phyloP scores from a whole-genome alignment of 2,329 filamentous ascomycete genomes.

The Clonostachys sp. region DNA sequence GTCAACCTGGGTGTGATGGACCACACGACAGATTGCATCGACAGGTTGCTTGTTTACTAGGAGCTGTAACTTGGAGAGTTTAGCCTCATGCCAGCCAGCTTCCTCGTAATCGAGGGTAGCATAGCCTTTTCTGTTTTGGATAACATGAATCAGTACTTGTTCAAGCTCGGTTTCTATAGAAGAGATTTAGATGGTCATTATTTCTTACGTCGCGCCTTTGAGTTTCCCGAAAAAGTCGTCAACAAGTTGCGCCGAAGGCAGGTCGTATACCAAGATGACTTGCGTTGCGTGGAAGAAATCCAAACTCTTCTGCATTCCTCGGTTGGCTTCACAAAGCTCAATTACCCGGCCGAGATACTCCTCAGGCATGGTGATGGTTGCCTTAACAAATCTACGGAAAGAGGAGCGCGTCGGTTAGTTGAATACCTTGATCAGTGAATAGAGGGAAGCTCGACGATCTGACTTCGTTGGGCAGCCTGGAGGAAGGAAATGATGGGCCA shows the following conservation, averaged over 20 bases:
- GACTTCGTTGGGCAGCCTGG: not conserved
- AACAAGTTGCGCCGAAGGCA: slow-evolving; percentile 85
- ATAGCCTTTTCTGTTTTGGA: slow-evolving; percentile 66
- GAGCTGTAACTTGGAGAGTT: slow-evolving; percentile 84
- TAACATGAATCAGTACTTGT: not conserved
- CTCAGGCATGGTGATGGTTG: slow-evolving; percentile 86
- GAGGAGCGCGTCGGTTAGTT: not conserved
- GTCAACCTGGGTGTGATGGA: slow-evolving; percentile 78
- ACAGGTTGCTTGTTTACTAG: slow-evolving; percentile 92
- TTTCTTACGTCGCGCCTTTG: slow-evolving; percentile 68
- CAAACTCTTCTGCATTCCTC: slow-evolving; percentile 80
- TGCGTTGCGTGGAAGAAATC: slow-evolving; percentile 90
- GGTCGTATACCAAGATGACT: slow-evolving; percentile 88
- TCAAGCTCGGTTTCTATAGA: not conserved
- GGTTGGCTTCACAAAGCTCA: slow-evolving; percentile 86
- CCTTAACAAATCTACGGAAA: slow-evolving; percentile 56
- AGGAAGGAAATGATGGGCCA: slow-evolving; percentile 4
- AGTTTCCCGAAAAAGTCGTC: slow-evolving; percentile 97
- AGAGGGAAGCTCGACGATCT: not conserved
- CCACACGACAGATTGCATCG: slow-evolving; percentile 87
- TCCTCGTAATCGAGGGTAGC: slow-evolving; percentile 97
- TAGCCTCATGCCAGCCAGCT: slow-evolving; percentile 75
- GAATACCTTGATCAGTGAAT: not conserved
- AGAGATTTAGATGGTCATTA: too few species aligned
- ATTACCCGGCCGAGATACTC: slow-evolving; percentile 94